These are phyloP conservation scores for Chrysoporthe puriensis DNA, from an alignment of 2,329 filamentous ascomycete genomes.

Conservation along the genomic window DNA sequence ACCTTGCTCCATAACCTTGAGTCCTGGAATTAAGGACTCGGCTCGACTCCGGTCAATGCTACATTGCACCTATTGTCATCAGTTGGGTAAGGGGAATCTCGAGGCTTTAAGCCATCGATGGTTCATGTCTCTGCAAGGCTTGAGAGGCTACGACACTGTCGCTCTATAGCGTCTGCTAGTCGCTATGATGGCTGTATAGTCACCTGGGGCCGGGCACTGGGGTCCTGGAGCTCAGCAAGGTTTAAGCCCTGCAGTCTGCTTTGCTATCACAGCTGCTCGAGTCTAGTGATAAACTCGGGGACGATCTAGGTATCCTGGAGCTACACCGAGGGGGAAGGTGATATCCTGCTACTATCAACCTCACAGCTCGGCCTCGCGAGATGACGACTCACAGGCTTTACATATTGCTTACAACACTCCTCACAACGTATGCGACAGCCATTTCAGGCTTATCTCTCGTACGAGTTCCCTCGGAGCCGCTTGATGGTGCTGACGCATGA, in stretches of 20 bases:
- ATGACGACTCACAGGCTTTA: background rate
- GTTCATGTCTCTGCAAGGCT: background rate
- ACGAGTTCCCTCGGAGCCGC: slow-evolving; percentile 13
- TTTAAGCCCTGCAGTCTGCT: background rate
- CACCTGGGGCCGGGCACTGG: no score
- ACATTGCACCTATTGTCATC: background rate
- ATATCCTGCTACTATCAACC: background rate
- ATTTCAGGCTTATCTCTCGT: slow-evolving; percentile 15
- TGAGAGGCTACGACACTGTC: background rate
- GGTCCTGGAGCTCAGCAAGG: background rate
- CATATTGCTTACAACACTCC: background rate
- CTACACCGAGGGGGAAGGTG: slow-evolving; percentile 22
- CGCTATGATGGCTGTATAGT: background rate
- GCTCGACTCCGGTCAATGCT: slow-evolving; percentile 12
- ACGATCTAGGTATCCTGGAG: background rate
- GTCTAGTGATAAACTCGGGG: background rate
- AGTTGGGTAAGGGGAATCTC: background rate
- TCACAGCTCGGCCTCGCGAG: background rate
- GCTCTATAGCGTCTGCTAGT: background rate
- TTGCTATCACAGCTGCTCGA: background rate
- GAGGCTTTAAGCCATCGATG: background rate
- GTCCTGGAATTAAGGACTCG: background rate
- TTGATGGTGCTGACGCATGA: background rate
- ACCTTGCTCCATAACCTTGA: background rate
- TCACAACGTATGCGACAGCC: background rate